Base-by-base conservation (phyloP, 805 yeast species). In the Ogataea polymorpha region DNA sequence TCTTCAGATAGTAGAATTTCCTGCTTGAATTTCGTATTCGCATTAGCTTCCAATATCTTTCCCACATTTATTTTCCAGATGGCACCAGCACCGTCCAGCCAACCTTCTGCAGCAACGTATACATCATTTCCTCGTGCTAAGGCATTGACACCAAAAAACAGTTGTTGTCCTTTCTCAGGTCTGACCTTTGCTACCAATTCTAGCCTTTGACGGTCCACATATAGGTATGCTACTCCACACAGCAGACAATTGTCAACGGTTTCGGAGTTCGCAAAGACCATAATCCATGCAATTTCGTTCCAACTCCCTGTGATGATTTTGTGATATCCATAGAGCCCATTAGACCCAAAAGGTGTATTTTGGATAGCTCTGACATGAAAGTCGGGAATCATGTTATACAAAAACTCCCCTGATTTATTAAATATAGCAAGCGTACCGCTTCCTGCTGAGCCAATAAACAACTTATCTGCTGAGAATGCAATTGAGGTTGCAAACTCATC, bases 401-500 rank as follows among this genome's bases (percentile, higher is more conserved):
- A 15, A 13, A 27, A 40, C 24, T 12, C 29, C 3, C 46, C 49
- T 8, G 29, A 14, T 47, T 44, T 57, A n/a, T 58, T 53, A 46
- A 62, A 70, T 0, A 67, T 67, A 11, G 61, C 50, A 0, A 76
- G 71, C 2, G 56, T 44, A 3, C 67, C 72, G 1, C 57, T 35
- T 0, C 75, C 71, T 6, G 62, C 65, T 0, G 67, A 49, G 0
- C 74, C 71, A 4, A 74, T 55, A 4, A 71, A 59, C 0, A 66
- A 25, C 13, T 43, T 45, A 4, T 53, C 28, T 0, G 48, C 46
- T 4, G 65, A 58, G 2, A 55, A 37, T 0, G 68, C 55, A 12
- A 72, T 26, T 1, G 59, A 37, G 1, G 63, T 35, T 0, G 77
- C 80, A 50, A 72, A 68, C 38, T 65, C 71, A 32, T 68, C 75